phyloP scores from a whole-genome alignment of 345 rosid species.

The Arabis hirsuta region DNA sequence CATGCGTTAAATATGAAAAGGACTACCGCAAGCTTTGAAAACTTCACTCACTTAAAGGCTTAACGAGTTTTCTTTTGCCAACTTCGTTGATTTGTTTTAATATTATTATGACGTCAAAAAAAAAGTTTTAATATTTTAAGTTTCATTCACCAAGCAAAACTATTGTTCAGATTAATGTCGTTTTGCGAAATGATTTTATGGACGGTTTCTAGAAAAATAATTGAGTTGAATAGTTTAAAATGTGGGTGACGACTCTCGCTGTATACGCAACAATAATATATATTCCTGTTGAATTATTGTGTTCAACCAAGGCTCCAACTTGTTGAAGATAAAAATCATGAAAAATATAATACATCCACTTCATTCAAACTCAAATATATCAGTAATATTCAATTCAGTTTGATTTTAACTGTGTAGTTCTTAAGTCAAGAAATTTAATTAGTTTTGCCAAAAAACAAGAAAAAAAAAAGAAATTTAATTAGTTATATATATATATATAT shows the following conservation, averaged over 20 bases:
- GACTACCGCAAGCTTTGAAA: constrained; percentile 31
- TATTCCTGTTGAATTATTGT: constrained; percentile 13
- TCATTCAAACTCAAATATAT: too few species aligned
- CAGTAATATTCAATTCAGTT: too few species aligned
- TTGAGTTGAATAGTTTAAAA: constrained; percentile 30
- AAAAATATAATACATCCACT: background rate
- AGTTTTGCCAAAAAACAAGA: too few species aligned
- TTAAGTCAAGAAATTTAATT: too few species aligned
- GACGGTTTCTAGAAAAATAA: constrained; percentile 34
- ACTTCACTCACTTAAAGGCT: constrained; percentile 10
- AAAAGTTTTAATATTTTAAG: background rate
- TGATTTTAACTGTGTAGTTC: too few species aligned
- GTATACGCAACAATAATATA: constrained; percentile 19
- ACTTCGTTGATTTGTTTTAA: constrained; percentile 13
- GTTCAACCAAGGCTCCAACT: constrained; percentile 6
- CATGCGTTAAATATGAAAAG: constrained; percentile 33
- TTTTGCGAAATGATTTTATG: constrained; percentile 20
- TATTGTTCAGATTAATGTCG: constrained; percentile 20
- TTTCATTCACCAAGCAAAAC: background rate
- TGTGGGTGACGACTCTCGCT: constrained; percentile 2
- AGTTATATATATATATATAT: too few species aligned
- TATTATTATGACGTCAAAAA: background rate
- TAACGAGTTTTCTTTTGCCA: background rate
- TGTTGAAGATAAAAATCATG: background rate
- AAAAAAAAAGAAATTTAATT: too few species aligned